Evolutionary conservation across 345 rosid species (phyloP).

Genomic region (Euclidium syriacum): DNA sequence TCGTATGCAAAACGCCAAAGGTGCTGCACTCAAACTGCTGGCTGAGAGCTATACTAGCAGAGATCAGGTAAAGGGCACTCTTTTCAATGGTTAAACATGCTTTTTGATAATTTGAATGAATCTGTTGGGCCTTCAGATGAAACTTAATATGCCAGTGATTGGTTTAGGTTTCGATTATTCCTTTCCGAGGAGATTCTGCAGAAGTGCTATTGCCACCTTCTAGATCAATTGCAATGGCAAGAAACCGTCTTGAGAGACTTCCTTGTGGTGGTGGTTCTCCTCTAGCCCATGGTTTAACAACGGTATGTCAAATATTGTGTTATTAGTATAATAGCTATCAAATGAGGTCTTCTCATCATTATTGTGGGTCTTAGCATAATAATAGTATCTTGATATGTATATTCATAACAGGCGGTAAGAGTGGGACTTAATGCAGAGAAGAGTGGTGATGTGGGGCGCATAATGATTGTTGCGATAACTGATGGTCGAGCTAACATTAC

Average conservation of each 20-base stretch:
- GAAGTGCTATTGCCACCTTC: constrained; percentile 97
- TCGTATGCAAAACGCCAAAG: constrained; percentile 98
- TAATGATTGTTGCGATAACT: constrained; percentile 92
- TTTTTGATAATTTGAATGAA: background rate
- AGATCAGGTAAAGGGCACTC: constrained; percentile 64
- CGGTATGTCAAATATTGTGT: constrained; percentile 39
- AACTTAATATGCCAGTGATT: constrained; percentile 15
- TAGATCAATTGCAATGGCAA: constrained; percentile 96
- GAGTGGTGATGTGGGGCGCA: constrained; percentile 93
- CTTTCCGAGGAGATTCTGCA: constrained; percentile 94
- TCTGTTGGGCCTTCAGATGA: background rate
- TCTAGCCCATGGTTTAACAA: constrained; percentile 92
- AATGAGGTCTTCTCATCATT: background rate
- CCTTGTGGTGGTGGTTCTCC: constrained; percentile 99
- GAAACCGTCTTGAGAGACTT: constrained; percentile 94
- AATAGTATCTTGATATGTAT: background rate
- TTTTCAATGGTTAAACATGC: background rate
- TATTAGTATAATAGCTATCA: background rate
- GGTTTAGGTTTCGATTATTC: constrained; percentile 80
- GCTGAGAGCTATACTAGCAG: constrained; percentile 99
- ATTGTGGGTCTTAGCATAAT: background rate
- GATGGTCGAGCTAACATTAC: constrained; percentile 96
- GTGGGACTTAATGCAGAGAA: constrained; percentile 97
- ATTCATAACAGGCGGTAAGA: constrained; percentile 62
- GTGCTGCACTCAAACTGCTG: constrained; percentile 86